These are phyloP conservation scores for Dendrostoma leiphaemia DNA, from an alignment of 2,329 filamentous ascomycete species.

Conservation along the genomic window DNA sequence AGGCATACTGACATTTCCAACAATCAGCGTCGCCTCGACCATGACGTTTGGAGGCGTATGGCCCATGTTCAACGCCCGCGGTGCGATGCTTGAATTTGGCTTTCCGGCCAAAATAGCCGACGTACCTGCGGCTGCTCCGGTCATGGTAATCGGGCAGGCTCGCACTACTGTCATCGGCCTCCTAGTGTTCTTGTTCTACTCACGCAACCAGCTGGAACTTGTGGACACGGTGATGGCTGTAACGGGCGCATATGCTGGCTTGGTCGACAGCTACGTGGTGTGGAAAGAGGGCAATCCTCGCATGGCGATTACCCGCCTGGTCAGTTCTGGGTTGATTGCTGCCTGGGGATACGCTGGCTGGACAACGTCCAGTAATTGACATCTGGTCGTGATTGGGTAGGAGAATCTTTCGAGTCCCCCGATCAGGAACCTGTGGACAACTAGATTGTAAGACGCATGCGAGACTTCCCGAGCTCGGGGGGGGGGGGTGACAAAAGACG, in stretches of 20 bases:
- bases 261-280: conserved; percentile 27
- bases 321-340: conserved; percentile 18
- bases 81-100: conserved; percentile 27
- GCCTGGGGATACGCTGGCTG: neutral
- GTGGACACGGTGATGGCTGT: conserved; percentile 26
- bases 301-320: conserved; percentile 22
- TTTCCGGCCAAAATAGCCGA: conserved; percentile 23
- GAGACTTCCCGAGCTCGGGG: no score
- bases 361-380: neutral
- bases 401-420: no score
- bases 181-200: conserved; percentile 23
- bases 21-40: conserved; percentile 6
- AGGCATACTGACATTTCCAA: no score
- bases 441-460: no score
- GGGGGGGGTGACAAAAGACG: no score
- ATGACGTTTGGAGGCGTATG: conserved; percentile 29
- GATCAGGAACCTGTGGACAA: no score
- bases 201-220: conserved; percentile 16
- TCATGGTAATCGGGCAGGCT: conserved; percentile 23
- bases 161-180: conserved; percentile 25
- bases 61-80: conserved; percentile 21
- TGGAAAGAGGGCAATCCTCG: conserved; percentile 24
- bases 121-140: conserved; percentile 19
- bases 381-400: no score
- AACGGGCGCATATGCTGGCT: conserved; percentile 23